Percentiles rank a stretch among this genome's conserved stretches.
These are phyloP conservation scores for Lotmaria passim DNA, from an alignment of 208 protist genomes.

Conservation along the genomic window DNA sequence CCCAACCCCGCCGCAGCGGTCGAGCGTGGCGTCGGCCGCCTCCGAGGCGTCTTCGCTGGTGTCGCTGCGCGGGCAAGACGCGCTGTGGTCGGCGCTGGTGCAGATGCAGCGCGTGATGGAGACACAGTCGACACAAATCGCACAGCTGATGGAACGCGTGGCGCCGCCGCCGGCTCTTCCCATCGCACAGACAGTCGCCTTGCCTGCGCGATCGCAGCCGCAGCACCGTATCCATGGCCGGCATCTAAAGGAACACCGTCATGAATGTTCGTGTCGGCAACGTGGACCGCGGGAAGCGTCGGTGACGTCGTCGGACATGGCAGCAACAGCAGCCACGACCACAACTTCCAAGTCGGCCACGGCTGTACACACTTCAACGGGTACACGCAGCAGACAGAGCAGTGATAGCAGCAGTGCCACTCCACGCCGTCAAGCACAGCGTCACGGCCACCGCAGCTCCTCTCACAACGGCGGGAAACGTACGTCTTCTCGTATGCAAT, in stretches of 20 bases:
- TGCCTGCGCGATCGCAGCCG: too few relatives aligned
- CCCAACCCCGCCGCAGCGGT: background rate
- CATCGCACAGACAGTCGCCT: too few relatives aligned
- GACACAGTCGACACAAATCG: conserved; percentile 17
- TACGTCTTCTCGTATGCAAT: background rate
- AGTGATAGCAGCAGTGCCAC: too few relatives aligned
- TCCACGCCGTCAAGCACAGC: background rate
- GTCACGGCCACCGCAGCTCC: background rate
- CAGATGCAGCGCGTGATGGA: conserved; percentile 14
- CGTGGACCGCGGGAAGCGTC: background rate
- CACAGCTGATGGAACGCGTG: conserved; percentile 6
- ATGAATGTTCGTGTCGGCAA: background rate
- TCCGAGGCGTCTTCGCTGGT: background rate
- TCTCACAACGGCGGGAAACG: background rate
- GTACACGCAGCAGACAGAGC: too few relatives aligned
- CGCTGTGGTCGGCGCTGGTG: conserved; percentile 18
- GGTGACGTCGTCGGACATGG: background rate
- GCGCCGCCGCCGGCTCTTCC: background rate
- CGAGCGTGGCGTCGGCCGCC: background rate
- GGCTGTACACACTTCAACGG: background rate
- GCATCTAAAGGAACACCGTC: background rate
- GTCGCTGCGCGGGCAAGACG: conserved; percentile 6
- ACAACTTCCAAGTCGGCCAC: background rate
- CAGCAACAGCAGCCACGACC: background rate
- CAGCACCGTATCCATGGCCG: too few relatives aligned